A percentile compares a stretch with the other conserved stretches of the same genome.
phyloP scores from a whole-genome alignment of 495 filamentous ascomycete species.

The Penicillium paxilli region DNA sequence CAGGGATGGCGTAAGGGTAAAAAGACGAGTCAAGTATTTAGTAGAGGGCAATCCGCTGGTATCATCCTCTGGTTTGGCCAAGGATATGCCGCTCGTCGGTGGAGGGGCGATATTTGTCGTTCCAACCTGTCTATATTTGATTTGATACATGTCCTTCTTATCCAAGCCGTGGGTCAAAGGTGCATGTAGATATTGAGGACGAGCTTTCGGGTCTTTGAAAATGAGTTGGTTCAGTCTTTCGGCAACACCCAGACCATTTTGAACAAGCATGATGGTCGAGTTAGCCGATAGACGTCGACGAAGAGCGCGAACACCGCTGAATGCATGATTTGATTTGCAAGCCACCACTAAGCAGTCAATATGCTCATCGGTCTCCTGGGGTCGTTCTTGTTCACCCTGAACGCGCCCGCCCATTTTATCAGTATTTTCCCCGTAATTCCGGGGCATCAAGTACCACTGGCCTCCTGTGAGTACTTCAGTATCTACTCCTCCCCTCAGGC shows the following conservation, averaged over 20 bases:
- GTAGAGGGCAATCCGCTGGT: constrained; percentile 41
- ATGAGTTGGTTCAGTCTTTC: constrained; percentile 68
- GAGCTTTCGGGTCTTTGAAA: constrained; percentile 61
- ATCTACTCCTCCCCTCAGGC: constrained; percentile 40
- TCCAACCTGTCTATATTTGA: constrained; percentile 63
- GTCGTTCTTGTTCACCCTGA: constrained; percentile 6
- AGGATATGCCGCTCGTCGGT: constrained; percentile 18
- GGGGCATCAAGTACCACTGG: constrained; percentile 33
- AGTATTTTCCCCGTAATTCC: constrained; percentile 18
- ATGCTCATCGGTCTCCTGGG: constrained; percentile 28
- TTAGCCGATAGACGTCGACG: constrained; percentile 63
- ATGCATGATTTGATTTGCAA: constrained; percentile 56
- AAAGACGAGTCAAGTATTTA: constrained; percentile 50
- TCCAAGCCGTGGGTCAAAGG: constrained; percentile 68
- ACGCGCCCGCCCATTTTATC: constrained; percentile 1
- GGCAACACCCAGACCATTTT: constrained; percentile 79
- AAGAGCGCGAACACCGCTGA: constrained; percentile 57
- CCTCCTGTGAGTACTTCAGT: constrained; percentile 28
- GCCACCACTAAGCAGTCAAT: constrained; percentile 81
- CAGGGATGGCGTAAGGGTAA: constrained; percentile 50
- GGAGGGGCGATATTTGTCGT: constrained; percentile 60
- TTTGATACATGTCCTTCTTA: constrained; percentile 54
- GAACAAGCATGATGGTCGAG: constrained; percentile 77
- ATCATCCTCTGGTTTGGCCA: constrained; percentile 16
- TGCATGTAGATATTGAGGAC: constrained; percentile 76